These are phyloP conservation scores for Alternaria ethzedia DNA, from an alignment of 2,329 filamentous ascomycete genomes.

Conservation along the genomic window DNA sequence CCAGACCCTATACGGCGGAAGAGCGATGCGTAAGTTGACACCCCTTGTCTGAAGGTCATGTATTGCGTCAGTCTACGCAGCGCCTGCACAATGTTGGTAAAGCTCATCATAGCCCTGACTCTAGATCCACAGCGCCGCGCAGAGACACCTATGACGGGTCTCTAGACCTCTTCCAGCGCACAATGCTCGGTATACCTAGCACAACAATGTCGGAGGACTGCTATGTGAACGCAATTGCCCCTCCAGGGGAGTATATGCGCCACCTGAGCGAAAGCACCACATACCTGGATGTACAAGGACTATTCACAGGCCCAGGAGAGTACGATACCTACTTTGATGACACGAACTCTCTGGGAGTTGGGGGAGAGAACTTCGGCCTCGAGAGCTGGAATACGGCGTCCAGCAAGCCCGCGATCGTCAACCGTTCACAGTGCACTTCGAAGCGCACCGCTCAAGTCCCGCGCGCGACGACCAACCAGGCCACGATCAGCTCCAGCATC, in stretches of 20 bases:
- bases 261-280: background rate
- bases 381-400: background rate
- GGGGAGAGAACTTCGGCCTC: background rate
- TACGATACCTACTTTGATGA: background rate
- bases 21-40: background rate
- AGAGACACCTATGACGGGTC: background rate
- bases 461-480: background rate
- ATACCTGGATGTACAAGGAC: background rate
- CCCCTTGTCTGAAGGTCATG: background rate
- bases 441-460: background rate
- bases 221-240: background rate
- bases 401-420: background rate
- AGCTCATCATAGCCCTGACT: background rate
- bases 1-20: background rate
- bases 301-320: background rate
- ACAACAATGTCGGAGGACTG: background rate
- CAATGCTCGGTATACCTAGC: background rate
- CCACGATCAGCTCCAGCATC: background rate
- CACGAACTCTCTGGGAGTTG: background rate
- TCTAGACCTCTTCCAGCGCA: background rate
- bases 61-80: background rate
- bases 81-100: background rate
- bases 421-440: background rate
- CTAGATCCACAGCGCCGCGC: background rate
- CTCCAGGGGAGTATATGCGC: background rate